These are phyloP conservation scores for Botryotinia calthae DNA, from an alignment of 2,329 filamentous ascomycete genomes.

Conservation along the genomic window DNA sequence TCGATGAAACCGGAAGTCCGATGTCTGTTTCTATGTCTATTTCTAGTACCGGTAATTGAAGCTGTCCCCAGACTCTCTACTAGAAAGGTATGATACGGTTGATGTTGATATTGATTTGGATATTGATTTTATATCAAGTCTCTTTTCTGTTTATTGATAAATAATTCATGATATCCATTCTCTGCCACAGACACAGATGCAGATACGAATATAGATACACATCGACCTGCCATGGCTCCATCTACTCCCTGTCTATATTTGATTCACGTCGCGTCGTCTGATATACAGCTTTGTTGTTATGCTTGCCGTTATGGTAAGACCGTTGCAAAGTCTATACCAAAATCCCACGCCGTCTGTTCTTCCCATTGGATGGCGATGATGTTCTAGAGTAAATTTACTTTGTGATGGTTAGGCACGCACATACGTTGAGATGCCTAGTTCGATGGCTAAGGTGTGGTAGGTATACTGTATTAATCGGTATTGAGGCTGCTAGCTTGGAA, in stretches of 20 bases:
- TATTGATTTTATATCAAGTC: not conserved
- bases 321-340: not conserved
- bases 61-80: not conserved
- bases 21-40: not conserved
- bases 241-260: not conserved
- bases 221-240: too few species aligned
- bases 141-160: not conserved
- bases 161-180: not conserved
- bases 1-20: slow-evolving; percentile 3
- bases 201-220: not conserved
- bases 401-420: not conserved
- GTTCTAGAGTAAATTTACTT: not conserved
- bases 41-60: not conserved
- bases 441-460: not conserved
- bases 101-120: not conserved
- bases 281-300: not conserved
- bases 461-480: not conserved
- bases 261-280: not conserved
- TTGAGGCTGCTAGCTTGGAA: not conserved
- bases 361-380: not conserved
- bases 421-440: not conserved
- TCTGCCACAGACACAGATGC: not conserved
- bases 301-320: not conserved
- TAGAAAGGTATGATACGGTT: not conserved
- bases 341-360: not conserved